Evolutionary conservation across 2,329 filamentous ascomycete genomes (phyloP), one percentile per base, ranked within the genome.

Genomic region (Parascedosporium putredinis): DNA sequence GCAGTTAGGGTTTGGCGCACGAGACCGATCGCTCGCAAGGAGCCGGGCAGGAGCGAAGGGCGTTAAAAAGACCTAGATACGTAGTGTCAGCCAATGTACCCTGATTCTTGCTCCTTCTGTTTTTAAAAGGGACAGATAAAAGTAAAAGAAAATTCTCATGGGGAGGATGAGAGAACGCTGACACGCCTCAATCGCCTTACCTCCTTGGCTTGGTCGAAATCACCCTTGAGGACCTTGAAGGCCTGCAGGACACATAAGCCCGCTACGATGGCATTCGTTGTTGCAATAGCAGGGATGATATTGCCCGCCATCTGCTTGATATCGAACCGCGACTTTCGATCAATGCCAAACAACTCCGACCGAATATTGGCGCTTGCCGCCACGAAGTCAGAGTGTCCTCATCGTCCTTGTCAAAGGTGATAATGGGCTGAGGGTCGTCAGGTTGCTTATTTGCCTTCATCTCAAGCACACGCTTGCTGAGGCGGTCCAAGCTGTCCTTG

Each of bases 291-390:
- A 1, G 93, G 93, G 53, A 98, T 98, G 59, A 98, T 98, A 63
- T 98, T 98, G 49, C 93, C 93, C 3, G 93, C 93, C 91, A 97
- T 98, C 67, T 98, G 86, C 70, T 98, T 98, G 59, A 93, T 90
- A 62, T 97, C 90, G 61, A 97, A 98, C 52, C 94, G 88, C 20
- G 89, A 95, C 64, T 88, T 91, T 4, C 74, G 70, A 49, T 91
- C 86, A 51, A 98, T 95, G 50, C 83, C 85, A 61, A 98, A 98
- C n/a, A 95, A 76, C 22, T 79, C 74, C 1, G 91, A 93, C 42
- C 93, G 81, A 22, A 98, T 78, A 60, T 98, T 98, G 25, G 91
- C 88, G 57, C 85, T 88, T 1, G 93, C 82, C 1, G 89, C 79
- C 5, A 98, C 93, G 63, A 98, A 97, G 61, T 98, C 90, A 98